A percentile compares a stretch with the other conserved stretches of the same genome.
phyloP scores from a whole-genome alignment of 306 rosid genomes.

The Corylus avellana region DNA sequence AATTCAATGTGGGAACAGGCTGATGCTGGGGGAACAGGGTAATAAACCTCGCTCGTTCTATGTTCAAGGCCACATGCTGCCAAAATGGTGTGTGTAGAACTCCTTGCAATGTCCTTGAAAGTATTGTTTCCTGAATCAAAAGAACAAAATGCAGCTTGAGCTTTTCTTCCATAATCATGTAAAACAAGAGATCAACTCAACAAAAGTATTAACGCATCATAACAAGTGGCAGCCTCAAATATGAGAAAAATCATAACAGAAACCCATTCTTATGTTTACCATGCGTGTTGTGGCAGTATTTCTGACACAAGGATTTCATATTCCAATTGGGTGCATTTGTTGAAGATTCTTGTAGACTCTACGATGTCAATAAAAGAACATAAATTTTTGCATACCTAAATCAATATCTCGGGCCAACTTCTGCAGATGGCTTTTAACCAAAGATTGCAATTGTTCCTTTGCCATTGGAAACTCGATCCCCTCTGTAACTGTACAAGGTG shows the following conservation, averaged over 20 bases:
- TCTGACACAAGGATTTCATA: background rate
- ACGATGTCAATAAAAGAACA: conserved; percentile 13
- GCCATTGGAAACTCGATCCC: conserved; percentile 47
- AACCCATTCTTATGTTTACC: conserved; percentile 3
- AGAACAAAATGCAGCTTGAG: conserved; percentile 27
- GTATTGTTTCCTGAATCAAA: conserved; percentile 53
- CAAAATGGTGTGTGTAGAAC: conserved; percentile 62
- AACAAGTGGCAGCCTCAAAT: background rate
- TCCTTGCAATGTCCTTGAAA: conserved; percentile 51
- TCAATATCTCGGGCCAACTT: conserved; percentile 50
- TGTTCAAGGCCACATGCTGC: conserved; percentile 83
- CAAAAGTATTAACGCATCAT: background rate
- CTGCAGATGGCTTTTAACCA: conserved; percentile 65
- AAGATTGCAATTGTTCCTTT: conserved; percentile 62
- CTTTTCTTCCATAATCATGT: conserved; percentile 9
- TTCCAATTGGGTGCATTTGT: background rate
- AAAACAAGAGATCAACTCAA: background rate
- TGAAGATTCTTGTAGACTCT: background rate
- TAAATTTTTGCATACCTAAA: conserved; percentile 49
- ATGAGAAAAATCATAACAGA: conserved; percentile 20
- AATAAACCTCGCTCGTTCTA: conserved; percentile 45
- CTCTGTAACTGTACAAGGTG: conserved; percentile 36
- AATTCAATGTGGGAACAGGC: conserved; percentile 72
- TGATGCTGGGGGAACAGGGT: conserved; percentile 54
- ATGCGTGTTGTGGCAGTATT: background rate